Conservation (phyloP, 192 early-diverging fungal species). For the Entomortierella parvispora region DNA sequence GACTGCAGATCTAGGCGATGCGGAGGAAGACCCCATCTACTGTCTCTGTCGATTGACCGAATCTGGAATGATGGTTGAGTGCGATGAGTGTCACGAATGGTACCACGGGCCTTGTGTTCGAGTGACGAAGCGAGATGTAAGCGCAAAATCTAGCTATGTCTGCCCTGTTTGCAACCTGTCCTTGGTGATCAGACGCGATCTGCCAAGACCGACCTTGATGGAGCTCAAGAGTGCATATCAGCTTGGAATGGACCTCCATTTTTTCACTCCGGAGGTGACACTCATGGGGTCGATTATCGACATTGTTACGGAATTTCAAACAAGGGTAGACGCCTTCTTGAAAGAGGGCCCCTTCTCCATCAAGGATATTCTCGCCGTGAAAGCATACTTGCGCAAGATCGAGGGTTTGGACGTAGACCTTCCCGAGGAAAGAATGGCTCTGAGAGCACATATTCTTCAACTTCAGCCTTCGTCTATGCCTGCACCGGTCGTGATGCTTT, state of each 20-base stretch:
- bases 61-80: conserved; percentile 73
- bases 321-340: conserved; percentile 25
- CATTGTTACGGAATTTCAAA: conserved; percentile 6
- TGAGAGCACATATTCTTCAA: conserved; percentile 52
- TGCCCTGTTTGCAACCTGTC: conserved; percentile 65
- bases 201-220: conserved; percentile 46
- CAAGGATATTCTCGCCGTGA: conserved; percentile 49
- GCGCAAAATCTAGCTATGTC: conserved; percentile 56
- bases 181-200: conserved; percentile 42
- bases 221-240: conserved; percentile 45
- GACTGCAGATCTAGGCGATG: background rate
- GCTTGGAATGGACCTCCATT: conserved; percentile 51
- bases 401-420: conserved; percentile 55
- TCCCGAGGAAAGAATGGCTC: conserved; percentile 49
- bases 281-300: conserved; percentile 18
- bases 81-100: conserved; percentile 73
- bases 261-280: conserved; percentile 51
- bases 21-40: conserved; percentile 48
- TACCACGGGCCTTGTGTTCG: conserved; percentile 73
- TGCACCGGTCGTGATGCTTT: conserved; percentile 8
- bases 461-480: conserved; percentile 24
- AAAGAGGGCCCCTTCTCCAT: conserved; percentile 10
- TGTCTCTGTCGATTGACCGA: conserved; percentile 74
- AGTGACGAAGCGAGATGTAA: conserved; percentile 51
- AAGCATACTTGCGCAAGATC: conserved; percentile 50